Base-by-base conservation (phyloP, 768 basidiomycete genomes). In the Hypsizygus marmoreus region DNA sequence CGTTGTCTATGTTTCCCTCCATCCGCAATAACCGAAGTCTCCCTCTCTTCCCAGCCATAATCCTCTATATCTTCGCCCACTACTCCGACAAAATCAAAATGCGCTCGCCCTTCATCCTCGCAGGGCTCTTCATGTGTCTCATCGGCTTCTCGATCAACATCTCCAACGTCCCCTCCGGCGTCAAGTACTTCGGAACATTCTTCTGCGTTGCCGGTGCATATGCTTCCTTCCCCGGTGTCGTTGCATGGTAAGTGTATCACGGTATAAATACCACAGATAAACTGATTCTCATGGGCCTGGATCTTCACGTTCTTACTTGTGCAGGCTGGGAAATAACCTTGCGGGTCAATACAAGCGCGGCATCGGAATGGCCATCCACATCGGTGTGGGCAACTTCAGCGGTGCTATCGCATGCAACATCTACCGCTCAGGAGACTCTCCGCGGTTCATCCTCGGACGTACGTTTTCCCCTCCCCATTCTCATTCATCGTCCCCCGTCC, bases 101-200 rank as follows among this genome's bases (percentile, higher is more conserved):
- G 46, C 80, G 86, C 13, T 80, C 69, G 9, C 79, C 77, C 0
- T 87, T 84, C 66, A 75, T 88, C 48, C 50, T 80, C 6, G 69
- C 71, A 0, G 79, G 77, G 0, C 74, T 78, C 3, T 13, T 67
- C 1, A 69, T 81, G 62, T 74, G 71, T 40, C 59, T 82, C 26
- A 68, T 83, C 22, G 85, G 86, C 0, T 87, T 81, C 55, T 44
- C 71, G 0, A 84, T 87, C 62, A 82, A 85, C 55, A 80, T 88
- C 40, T 79, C 82, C 0, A 57, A 73, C 10, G 77, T 64, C 1
- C 53, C 76, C 0, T 57, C 59, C 34, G 80, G 82, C 0, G 79
- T 69, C 20, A 87, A 88, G 63, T 88, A 88, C 60, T 83, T 86
- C 51, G 86, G 84, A 1, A 86, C 80, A 0, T 89, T 83, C 70